Conservation (phyloP, 768 basidiomycete species). For the Nidularia pulvinata region DNA sequence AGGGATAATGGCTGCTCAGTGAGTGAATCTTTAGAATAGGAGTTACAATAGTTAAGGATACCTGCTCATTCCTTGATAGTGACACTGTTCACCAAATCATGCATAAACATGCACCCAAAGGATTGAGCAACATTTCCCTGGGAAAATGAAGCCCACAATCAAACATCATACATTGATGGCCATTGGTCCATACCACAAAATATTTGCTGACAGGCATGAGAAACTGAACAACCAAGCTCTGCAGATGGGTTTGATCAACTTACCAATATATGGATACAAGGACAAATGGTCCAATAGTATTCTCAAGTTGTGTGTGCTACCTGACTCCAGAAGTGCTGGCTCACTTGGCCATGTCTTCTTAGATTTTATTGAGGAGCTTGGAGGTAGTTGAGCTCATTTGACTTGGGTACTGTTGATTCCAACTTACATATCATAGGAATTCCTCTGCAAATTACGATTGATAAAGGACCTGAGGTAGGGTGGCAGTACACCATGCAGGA, state of each 20-base stretch:
- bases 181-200: conserved; percentile 15
- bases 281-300: conserved; percentile 21
- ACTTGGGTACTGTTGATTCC: background rate
- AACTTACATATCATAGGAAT: conserved; percentile 10
- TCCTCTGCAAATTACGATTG: conserved; percentile 20
- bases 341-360: conserved; percentile 26
- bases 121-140: conserved; percentile 10
- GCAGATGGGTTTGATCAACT: conserved; percentile 21
- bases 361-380: conserved; percentile 22
- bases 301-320: conserved; percentile 16
- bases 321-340: conserved; percentile 14
- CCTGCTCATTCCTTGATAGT: background rate
- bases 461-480: conserved; percentile 27
- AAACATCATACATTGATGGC: conserved; percentile 3
- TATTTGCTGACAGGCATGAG: conserved; percentile 23
- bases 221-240: conserved; percentile 20
- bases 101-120: conserved; percentile 8
- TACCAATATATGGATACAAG: conserved; percentile 22
- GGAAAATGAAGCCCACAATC: conserved; percentile 4
- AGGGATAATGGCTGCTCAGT: conserved; percentile 6
- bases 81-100: conserved; percentile 6
- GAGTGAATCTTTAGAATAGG: background rate
- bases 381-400: conserved; percentile 12
- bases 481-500: conserved; percentile 14
- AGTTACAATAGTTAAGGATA: background rate